A percentile compares a stretch with the other conserved stretches of the same genome.
Evolutionary conservation across 2,329 filamentous ascomycete species (phyloP).

Genomic region (Trichophyton mentagrophytes): DNA sequence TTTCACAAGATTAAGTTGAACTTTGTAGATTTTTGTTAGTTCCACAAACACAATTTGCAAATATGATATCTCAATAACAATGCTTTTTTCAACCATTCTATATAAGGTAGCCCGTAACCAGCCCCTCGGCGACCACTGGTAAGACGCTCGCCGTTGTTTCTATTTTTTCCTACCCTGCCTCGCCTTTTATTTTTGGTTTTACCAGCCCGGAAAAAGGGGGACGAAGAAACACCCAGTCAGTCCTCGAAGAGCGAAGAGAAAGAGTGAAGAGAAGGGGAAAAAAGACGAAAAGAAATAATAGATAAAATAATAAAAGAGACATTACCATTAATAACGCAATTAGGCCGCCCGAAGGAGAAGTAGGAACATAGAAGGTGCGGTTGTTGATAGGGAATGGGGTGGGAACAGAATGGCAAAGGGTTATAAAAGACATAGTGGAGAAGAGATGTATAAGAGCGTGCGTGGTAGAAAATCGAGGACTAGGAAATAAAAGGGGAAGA

Average conservation of each 20-base stretch:
- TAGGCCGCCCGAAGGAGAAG: background rate
- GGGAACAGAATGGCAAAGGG: background rate
- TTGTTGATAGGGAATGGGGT: background rate
- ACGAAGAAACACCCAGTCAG: background rate
- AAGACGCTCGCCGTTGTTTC: background rate
- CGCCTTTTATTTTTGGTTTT: background rate
- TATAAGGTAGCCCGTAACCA: background rate
- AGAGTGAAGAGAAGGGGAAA: background rate
- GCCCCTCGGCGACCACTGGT: background rate
- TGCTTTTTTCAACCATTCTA: background rate
- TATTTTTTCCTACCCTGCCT: background rate
- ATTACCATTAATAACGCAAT: constrained; percentile 4
- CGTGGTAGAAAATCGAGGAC: background rate
- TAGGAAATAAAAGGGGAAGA: background rate
- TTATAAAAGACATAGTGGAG: background rate
- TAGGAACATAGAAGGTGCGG: background rate
- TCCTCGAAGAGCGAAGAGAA: background rate
- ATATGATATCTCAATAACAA: background rate
- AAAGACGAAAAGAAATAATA: background rate
- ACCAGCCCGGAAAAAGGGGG: background rate
- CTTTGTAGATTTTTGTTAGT: background rate
- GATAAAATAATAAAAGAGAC: constrained; percentile 1
- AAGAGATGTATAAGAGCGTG: background rate
- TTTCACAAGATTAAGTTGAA: background rate
- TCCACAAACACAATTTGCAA: too few species aligned